Evolutionary conservation across 2,329 filamentous ascomycete genomes (phyloP).

Genomic region (Daldinia sp.): DNA sequence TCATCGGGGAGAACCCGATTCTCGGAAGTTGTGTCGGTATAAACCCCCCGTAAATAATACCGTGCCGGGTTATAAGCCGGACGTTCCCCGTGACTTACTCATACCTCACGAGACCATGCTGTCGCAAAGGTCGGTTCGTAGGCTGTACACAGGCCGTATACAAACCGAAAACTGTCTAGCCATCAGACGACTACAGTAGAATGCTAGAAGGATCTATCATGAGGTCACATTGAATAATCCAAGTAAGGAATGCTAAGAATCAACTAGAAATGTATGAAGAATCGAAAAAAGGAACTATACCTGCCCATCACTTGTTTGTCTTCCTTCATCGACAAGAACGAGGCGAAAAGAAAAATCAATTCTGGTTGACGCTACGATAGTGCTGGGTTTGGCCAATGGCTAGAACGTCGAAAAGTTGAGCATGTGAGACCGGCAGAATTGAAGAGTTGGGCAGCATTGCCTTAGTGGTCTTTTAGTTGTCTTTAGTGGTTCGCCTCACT

Average conservation of each 20-base stretch:
- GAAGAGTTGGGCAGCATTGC: conserved; percentile 11
- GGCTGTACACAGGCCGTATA: background rate
- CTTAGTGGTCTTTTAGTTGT: conserved; percentile 6
- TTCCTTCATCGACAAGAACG: background rate
- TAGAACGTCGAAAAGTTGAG: background rate
- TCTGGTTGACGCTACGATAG: conserved; percentile 4
- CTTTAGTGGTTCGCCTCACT: conserved; percentile 10
- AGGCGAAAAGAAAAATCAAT: background rate
- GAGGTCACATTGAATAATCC: conserved; percentile 5
- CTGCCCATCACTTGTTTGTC: conserved; percentile 4
- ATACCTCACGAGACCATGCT: background rate
- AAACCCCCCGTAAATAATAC: conserved; percentile 51
- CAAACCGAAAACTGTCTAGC: background rate
- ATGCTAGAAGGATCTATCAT: conserved; percentile 1
- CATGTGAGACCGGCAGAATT: background rate
- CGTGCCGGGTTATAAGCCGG: background rate
- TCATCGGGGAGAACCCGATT: conserved; percentile 3
- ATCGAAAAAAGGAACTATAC: conserved; percentile 5
- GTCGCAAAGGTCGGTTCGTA: background rate
- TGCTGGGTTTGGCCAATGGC: background rate
- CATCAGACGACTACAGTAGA: background rate
- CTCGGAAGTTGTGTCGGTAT: conserved; percentile 59
- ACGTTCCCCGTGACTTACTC: background rate
- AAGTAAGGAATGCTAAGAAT: background rate
- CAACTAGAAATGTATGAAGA: conserved; percentile 3